These are phyloP conservation scores for Colletotrichum simmondsii DNA, from an alignment of 2,329 filamentous ascomycete genomes.

Conservation along the genomic window DNA sequence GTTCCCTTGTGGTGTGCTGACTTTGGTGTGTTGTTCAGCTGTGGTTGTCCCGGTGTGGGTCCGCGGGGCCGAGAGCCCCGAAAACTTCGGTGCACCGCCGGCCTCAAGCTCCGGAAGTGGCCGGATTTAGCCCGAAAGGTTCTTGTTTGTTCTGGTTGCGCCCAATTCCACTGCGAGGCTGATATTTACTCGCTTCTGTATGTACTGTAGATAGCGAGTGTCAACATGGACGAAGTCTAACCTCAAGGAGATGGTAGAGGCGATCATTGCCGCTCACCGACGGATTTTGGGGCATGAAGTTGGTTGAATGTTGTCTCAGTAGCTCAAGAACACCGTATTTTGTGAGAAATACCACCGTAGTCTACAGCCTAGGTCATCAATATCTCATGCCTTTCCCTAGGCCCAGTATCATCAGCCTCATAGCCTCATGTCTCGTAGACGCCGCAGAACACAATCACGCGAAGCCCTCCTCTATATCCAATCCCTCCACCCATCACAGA, in stretches of 20 bases:
- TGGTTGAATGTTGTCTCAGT: too few species aligned
- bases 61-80: background rate
- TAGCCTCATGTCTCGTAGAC: background rate
- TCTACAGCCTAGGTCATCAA: background rate
- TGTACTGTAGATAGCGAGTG: too few species aligned
- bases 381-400: background rate
- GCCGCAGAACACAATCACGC: background rate
- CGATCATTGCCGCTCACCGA: too few species aligned
- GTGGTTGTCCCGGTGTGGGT: background rate
- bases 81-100: background rate
- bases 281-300: too few species aligned
- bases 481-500: too few species aligned
- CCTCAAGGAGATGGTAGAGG: too few species aligned
- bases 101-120: background rate
- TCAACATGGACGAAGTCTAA: too few species aligned
- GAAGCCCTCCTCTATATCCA: background rate
- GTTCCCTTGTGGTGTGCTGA: background rate
- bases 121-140: background rate
- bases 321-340: too few species aligned
- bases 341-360: too few species aligned
- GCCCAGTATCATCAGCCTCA: background rate
- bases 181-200: too few species aligned
- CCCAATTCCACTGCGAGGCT: background rate
- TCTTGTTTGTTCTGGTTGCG: background rate
- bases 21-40: background rate